Evolutionary conservation across 805 yeast genomes (phyloP).

Genomic region (Blastobotrys peoriensis): DNA sequence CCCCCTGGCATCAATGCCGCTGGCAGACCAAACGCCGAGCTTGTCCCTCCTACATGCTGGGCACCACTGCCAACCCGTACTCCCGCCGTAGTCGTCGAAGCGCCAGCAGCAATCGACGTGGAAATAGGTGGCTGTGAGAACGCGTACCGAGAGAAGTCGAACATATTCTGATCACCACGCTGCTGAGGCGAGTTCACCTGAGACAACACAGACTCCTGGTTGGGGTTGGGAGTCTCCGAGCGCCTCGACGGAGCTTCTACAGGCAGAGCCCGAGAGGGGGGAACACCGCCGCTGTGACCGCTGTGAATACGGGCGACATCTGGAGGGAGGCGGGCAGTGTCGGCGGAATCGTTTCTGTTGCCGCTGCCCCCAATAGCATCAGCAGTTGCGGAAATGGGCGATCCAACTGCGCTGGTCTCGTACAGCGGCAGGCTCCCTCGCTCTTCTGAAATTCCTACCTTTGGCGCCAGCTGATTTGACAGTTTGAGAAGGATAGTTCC

Average conservation of each 20-base stretch:
- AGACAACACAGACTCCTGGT: neutral
- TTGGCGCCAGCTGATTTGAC: slow-evolving; percentile 21
- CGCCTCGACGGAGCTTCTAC: neutral
- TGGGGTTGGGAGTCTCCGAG: neutral
- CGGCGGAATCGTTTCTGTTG: neutral
- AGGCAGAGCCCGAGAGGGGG: neutral
- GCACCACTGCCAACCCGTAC: neutral
- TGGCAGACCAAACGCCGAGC: neutral
- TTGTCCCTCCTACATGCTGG: neutral
- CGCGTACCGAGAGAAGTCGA: slow-evolving; percentile 5
- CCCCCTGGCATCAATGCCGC: neutral
- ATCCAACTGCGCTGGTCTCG: neutral
- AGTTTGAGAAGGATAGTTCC: slow-evolving; percentile 51
- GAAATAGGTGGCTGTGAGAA: neutral
- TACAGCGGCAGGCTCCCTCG: neutral
- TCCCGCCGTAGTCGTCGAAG: neutral
- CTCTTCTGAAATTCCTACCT: slow-evolving; percentile 3
- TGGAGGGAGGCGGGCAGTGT: too few relatives aligned
- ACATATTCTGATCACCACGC: neutral
- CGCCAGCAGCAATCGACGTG: neutral
- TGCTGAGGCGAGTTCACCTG: neutral
- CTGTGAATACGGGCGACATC: too few relatives aligned
- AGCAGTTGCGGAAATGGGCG: neutral
- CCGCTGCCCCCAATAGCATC: neutral
- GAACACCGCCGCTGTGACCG: too few relatives aligned